Evolutionary conservation across 371 early-diverging fungal genomes (phyloP).

Genomic region (Circinella umbellata): DNA sequence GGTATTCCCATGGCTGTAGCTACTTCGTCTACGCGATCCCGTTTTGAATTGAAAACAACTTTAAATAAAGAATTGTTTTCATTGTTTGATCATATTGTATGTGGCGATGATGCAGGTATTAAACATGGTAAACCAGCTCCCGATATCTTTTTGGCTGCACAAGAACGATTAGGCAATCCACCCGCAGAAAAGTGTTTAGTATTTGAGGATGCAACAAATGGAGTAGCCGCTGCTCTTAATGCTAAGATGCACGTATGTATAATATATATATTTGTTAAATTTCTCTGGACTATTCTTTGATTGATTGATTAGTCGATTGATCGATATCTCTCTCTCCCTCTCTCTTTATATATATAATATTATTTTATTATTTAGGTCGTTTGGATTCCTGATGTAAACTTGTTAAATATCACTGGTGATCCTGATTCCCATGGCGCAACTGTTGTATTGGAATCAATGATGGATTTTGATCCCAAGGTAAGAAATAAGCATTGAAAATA

Average conservation of each 20-base stretch:
- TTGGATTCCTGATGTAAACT: conserved; percentile 81
- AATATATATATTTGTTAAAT: not conserved
- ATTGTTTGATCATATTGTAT: conserved; percentile 80
- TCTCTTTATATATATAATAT: not conserved
- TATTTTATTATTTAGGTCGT: conserved; percentile 47
- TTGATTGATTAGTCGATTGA: too few relatives aligned
- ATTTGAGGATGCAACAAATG: conserved; percentile 91
- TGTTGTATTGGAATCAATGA: conserved; percentile 61
- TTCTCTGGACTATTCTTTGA: too few relatives aligned
- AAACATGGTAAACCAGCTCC: conserved; percentile 88
- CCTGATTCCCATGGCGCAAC: conserved; percentile 49
- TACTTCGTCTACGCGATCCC: conserved; percentile 78
- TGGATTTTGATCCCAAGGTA: conserved; percentile 72
- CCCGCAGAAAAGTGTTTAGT: conserved; percentile 77
- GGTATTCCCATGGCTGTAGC: conserved; percentile 90
- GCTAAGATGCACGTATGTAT: conserved; percentile 79
- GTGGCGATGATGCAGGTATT: conserved; percentile 87
- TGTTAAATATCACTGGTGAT: conserved; percentile 37
- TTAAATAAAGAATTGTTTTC: conserved; percentile 75
- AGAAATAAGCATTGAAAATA: not conserved
- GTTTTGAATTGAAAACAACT: conserved; percentile 76
- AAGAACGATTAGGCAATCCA: conserved; percentile 50
- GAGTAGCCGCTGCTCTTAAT: conserved; percentile 81
- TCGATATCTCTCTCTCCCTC: too few relatives aligned
- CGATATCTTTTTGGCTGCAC: conserved; percentile 86